Conservation (phyloP, 164 flowering plant genomes). For the Umbellularia californica region DNA sequence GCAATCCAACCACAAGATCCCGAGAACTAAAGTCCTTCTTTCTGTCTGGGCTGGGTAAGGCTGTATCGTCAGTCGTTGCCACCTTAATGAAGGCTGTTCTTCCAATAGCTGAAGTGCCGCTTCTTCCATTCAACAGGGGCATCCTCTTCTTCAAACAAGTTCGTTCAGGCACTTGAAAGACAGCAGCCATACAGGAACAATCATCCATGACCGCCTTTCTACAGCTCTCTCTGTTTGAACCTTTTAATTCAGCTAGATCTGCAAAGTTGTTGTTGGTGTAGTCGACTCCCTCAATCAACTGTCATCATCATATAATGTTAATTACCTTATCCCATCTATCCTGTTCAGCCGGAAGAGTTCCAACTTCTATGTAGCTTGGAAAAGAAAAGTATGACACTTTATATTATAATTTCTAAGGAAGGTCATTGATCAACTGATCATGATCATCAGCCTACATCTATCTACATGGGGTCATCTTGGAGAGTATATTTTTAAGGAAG, state of each 20-base stretch:
- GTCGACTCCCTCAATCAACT: not conserved
- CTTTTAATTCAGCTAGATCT: constrained; percentile 9
- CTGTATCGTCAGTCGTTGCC: not conserved
- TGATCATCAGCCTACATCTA: too few relatives aligned
- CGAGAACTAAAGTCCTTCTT: not conserved
- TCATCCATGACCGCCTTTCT: constrained; percentile 19
- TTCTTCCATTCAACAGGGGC: constrained; percentile 23
- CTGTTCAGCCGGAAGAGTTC: too few relatives aligned
- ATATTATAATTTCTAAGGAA: too few relatives aligned
- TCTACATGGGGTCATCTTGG: too few relatives aligned
- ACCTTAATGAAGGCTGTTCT: constrained; percentile 20
- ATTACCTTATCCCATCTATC: too few relatives aligned
- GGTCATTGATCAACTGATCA: too few relatives aligned
- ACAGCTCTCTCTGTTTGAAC: constrained; percentile 17
- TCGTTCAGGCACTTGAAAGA: not conserved
- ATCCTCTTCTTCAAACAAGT: constrained; percentile 17
- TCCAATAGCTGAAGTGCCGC: constrained; percentile 8
- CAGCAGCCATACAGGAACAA: constrained; percentile 22
- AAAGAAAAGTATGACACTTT: too few relatives aligned
- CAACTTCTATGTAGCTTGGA: too few relatives aligned
- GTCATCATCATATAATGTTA: too few relatives aligned
- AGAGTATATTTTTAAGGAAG: too few relatives aligned
- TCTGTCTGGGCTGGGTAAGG: not conserved
- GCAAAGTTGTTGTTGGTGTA: constrained; percentile 1
- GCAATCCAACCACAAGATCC: constrained; percentile 4